Evolutionary conservation across 2,329 filamentous ascomycete genomes (phyloP).

Genomic region (Chrysoporthe cubensis): DNA sequence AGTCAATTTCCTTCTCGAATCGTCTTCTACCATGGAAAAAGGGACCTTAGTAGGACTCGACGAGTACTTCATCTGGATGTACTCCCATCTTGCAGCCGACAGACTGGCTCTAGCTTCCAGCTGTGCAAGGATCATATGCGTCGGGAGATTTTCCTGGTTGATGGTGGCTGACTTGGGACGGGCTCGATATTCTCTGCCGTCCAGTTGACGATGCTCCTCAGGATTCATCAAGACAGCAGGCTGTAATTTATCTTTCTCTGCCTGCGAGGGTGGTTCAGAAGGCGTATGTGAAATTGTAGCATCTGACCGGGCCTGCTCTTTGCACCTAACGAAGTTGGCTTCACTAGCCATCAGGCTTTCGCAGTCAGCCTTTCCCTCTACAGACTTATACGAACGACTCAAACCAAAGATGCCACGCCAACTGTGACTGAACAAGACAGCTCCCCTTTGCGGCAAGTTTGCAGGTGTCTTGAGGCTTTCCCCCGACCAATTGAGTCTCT

Average conservation of each 20-base stretch:
- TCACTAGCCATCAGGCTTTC: not conserved
- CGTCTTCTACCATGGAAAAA: too few relatives aligned
- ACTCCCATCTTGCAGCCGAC: too few relatives aligned
- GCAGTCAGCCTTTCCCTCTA: not conserved
- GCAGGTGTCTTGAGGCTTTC: slow-evolving; percentile 17
- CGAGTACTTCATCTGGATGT: too few relatives aligned
- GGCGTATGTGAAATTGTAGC: not conserved
- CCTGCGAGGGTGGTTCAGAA: not conserved
- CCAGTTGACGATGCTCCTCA: not conserved
- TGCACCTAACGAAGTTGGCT: not conserved
- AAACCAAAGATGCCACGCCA: slow-evolving; percentile 24
- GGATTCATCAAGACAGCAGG: not conserved
- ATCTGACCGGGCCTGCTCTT: not conserved
- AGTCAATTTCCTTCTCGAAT: too few relatives aligned
- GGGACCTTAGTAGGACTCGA: too few relatives aligned
- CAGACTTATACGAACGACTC: slow-evolving; percentile 17
- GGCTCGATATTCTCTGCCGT: too few relatives aligned
- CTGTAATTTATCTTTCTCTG: not conserved
- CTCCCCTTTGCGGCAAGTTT: slow-evolving; percentile 19
- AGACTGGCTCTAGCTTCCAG: too few relatives aligned
- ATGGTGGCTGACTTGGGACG: too few relatives aligned
- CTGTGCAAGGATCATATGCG: too few relatives aligned
- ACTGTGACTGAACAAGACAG: slow-evolving; percentile 30
- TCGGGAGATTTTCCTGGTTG: too few relatives aligned
- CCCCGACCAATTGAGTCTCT: not conserved